These are phyloP conservation scores for Fagopyrum esculentum DNA, from an alignment of 148 eudicot species.

Conservation along the genomic window DNA sequence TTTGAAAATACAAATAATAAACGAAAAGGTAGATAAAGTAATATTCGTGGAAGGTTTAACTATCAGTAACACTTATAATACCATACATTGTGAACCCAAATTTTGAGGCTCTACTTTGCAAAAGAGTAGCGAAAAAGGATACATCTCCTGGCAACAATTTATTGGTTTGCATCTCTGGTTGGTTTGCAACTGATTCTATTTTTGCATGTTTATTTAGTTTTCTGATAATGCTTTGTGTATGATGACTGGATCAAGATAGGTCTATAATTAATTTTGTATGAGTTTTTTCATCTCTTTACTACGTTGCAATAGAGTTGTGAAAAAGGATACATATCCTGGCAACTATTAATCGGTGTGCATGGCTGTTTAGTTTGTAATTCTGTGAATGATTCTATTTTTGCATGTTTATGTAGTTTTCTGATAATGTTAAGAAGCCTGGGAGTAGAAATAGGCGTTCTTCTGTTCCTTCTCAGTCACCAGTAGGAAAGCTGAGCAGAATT, in stretches of 20 bases:
- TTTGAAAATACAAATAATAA: too few relatives aligned
- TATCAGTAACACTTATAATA: too few relatives aligned
- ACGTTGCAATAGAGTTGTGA: not conserved
- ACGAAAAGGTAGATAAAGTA: too few relatives aligned
- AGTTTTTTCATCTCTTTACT: not conserved
- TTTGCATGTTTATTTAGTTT: not conserved
- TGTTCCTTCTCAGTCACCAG: constrained; percentile 38
- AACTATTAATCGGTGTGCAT: not conserved
- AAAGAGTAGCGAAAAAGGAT: not conserved
- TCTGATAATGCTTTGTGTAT: not conserved
- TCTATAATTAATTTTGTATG: not conserved
- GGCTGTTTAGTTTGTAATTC: not conserved
- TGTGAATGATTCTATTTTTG: not conserved
- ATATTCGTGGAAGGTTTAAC: too few relatives aligned
- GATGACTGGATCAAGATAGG: not conserved
- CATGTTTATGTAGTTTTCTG: constrained; percentile 33
- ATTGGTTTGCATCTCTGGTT: not conserved
- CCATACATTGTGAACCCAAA: too few relatives aligned
- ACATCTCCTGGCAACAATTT: not conserved
- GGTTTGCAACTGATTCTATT: not conserved
- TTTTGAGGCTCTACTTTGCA: not conserved
- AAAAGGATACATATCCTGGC: not conserved
- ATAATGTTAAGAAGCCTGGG: constrained; percentile 36
- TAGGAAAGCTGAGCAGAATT: constrained; percentile 39
- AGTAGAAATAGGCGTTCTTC: constrained; percentile 43